These are phyloP conservation scores for Nakazawaea wyomingensis DNA, from an alignment of 805 yeast species.

Conservation along the genomic window DNA sequence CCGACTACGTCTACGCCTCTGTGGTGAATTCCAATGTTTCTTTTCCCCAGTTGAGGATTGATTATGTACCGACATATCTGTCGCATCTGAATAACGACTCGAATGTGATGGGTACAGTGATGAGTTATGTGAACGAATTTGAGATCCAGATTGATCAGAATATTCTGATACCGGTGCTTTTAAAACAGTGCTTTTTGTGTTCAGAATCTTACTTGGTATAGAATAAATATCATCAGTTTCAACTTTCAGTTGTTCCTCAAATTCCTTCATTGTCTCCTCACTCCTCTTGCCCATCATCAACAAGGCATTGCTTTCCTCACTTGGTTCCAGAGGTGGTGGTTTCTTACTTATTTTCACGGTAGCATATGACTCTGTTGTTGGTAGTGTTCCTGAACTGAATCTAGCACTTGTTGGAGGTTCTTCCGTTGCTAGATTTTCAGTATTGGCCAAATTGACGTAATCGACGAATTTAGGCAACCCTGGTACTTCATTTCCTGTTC, in stretches of 20 bases:
- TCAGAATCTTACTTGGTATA: too few relatives aligned
- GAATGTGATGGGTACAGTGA: constrained; percentile 18
- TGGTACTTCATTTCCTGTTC: constrained; percentile 61
- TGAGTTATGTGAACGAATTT: constrained; percentile 23
- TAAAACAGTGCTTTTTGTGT: constrained; percentile 5
- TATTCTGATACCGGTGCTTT: constrained; percentile 5
- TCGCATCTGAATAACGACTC: constrained; percentile 22
- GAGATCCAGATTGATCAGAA: constrained; percentile 17
- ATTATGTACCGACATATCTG: constrained; percentile 23
- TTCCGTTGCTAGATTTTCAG: neutral
- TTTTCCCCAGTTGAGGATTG: constrained; percentile 1
- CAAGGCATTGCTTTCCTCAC: constrained; percentile 19
- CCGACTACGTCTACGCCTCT: constrained; percentile 27
- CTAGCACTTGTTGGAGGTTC: neutral
- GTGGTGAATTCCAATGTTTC: constrained; percentile 37
- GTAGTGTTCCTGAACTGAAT: neutral
- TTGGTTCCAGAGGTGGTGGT: constrained; percentile 25
- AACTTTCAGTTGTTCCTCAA: constrained; percentile 22
- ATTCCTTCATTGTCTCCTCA: constrained; percentile 24
- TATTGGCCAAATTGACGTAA: constrained; percentile 28
- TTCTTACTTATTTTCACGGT: constrained; percentile 16
- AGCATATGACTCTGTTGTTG: constrained; percentile 15
- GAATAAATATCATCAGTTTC: neutral
- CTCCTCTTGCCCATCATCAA: constrained; percentile 23
- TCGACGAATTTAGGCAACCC: constrained; percentile 63